Evolutionary conservation across 2,329 filamentous ascomycete genomes (phyloP).

Genomic region (Pseudogymnoascus destructans): DNA sequence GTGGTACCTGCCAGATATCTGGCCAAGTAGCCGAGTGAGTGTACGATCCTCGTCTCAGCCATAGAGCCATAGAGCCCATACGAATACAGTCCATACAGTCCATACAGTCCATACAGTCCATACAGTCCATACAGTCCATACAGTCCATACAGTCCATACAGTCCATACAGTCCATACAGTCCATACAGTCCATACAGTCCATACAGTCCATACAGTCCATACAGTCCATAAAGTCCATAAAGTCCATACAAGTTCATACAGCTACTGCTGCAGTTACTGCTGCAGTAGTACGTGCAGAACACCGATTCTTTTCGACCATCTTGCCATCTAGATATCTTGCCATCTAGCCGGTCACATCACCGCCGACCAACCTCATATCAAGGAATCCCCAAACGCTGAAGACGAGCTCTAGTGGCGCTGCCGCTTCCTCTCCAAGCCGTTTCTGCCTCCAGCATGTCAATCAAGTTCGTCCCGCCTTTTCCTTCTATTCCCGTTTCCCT

Average conservation of each 20-base stretch:
- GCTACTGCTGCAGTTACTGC: not conserved
- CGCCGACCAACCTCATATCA: not conserved
- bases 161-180: no score
- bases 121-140: no score
- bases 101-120: no score
- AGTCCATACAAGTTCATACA: no score
- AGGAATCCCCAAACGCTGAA: not conserved
- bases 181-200: no score
- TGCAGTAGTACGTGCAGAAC: not conserved
- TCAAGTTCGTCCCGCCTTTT: slow-evolving; percentile 10
- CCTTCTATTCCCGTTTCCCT: not conserved
- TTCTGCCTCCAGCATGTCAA: slow-evolving; percentile 8
- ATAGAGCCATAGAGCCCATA: no score
- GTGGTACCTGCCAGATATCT: not conserved
- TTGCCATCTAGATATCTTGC: not conserved
- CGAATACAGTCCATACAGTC: no score
- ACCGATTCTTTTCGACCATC: not conserved
- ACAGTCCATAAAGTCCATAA: no score
- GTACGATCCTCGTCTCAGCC: no score
- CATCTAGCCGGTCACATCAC: not conserved
- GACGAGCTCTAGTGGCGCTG: not conserved
- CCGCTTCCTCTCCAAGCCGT: not conserved
- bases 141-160: no score
- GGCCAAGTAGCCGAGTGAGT: not conserved
- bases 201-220: no score